Evolutionary conservation across 2,329 filamentous ascomycete genomes (phyloP), one percentile per base, ranked within the genome.

Genomic region (Chaetomium strumarium): DNA sequence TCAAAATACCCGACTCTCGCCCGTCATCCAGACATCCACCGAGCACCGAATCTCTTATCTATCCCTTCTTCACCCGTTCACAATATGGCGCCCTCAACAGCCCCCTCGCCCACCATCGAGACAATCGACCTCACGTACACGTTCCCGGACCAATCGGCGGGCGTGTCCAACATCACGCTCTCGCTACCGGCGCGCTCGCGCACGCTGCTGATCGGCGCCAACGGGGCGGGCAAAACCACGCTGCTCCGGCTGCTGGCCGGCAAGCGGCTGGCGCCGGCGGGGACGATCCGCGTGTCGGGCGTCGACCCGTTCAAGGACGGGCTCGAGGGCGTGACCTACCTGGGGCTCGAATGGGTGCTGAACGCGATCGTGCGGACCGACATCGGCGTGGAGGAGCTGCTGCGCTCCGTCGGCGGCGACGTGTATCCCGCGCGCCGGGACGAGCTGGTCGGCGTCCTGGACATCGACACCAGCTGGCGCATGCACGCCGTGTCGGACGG

Each of bases 401-500:
- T 99, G 24, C 75, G 83, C 45, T 90, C 84, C 2, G 88, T 99
- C 0, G 93, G 93, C 55, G 93, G 93, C 12, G 81, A 95, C 68
- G 80, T 82, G 61, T 99, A 88, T 70, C 81, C 87, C 0, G 84
- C 79, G 16, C 85, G 93, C 1, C 80, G 91, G 24, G 91, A 97
- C 67, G 88, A 96, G 75, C 78, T 99, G 37, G 82, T 97, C 30
- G 70, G 72, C 1, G 92, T 99, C 57, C 80, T 99, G 34, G 93
- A 99, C 68, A 90, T 99, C 60, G 93, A 99, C 72, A 76, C 88
- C 13, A 74, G 77, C 55, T 99, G 93, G 93, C 87, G 91, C 63
- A 93, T 99, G 88, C 91, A 96, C 68, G 88, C 91, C 43, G 92
- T 99, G 6, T 90, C 84, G 1, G 93, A 99, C 65, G 93, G 93